Evolutionary conservation across 2,329 filamentous ascomycete genomes (phyloP), one percentile per base, ranked within the genome.

Genomic region (Rhynchosporium agropyri): DNA sequence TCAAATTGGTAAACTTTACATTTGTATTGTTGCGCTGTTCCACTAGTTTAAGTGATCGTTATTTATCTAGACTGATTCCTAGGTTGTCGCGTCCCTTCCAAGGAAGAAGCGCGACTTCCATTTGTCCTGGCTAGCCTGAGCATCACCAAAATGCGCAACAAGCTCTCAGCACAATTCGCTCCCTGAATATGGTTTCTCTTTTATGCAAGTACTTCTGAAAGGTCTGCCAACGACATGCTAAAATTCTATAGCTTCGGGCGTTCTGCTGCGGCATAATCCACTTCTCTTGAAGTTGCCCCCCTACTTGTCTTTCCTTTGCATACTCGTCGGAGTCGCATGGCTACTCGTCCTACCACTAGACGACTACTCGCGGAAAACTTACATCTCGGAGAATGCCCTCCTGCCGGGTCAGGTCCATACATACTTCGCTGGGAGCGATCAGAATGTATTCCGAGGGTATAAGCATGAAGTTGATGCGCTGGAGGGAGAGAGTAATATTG

Each of bases 351-450:
- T 99, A 1, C 95, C 95, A 2, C 83, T 98, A 59, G 85, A 98
- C 76, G 85, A 93, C 69, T 97, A 98, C 79, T 97, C 92, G 57
- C 87, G 95, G 68, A 84, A 85, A 64, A 99, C 94, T 0, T 99
- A 99, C 77, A 95, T 99, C 63, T 98, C 94, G 49, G 95, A 99
- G 77, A 99, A 99, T 76, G 95, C 95, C 10, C 86, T 99, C 40
- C 81, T 99, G 13, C 95, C 95, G 0, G 95, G 93, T 2, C 95
- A 99, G 77, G 95, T 98, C 8, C 94, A 98, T 78, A 97, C 95
- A 1, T 99, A 99, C 77, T 99, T 99, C 74, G 89, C 91, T 6
- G 95, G 95, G 20, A 97, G 92, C 76, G 95, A 99, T 75, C 93
- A 98, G 79, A 90, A 97, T 76, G 86, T 98, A 68, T 93, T 98